These are phyloP conservation scores for Furculomyces boomerangus DNA, from an alignment of 371 early-diverging fungal species.

Conservation along the genomic window DNA sequence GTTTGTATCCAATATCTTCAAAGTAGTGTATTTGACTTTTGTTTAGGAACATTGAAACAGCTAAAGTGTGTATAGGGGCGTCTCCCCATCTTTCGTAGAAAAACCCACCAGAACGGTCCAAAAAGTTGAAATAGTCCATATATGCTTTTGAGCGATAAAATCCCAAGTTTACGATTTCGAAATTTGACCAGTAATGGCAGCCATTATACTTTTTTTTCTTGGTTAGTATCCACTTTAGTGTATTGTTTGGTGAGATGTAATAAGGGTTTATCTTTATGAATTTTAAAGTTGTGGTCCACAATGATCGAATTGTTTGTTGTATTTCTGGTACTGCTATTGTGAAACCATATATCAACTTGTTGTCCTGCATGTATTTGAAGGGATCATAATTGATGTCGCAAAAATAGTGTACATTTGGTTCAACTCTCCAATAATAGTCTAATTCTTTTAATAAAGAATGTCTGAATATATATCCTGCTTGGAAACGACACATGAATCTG, in stretches of 20 bases:
- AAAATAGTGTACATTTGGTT: constrained; percentile 72
- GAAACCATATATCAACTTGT: constrained; percentile 38
- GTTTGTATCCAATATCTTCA: constrained; percentile 64
- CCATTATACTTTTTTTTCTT: constrained; percentile 25
- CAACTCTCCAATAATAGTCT: constrained; percentile 92
- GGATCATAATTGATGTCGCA: constrained; percentile 84
- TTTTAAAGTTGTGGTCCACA: constrained; percentile 47
- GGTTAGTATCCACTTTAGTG: not conserved
- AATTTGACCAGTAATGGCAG: constrained; percentile 27
- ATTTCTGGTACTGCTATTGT: constrained; percentile 63
- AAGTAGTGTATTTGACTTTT: constrained; percentile 72
- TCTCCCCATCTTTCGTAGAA: constrained; percentile 57
- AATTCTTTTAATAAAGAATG: constrained; percentile 59
- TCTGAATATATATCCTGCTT: constrained; percentile 70
- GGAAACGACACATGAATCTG: constrained; percentile 79
- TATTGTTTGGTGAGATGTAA: not conserved
- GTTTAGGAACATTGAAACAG: constrained; percentile 59
- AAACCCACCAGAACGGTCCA: constrained; percentile 47
- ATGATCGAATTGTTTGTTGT: constrained; percentile 53
- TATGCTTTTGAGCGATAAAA: constrained; percentile 24
- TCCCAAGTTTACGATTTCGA: constrained; percentile 21
- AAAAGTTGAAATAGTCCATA: constrained; percentile 35
- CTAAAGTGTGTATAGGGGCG: constrained; percentile 75
- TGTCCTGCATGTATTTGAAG: constrained; percentile 39
- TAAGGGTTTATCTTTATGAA: constrained; percentile 17